A percentile compares a stretch with the other conserved stretches of the same genome.
These are phyloP conservation scores for Fusarium heterosporum DNA, from an alignment of 2,329 filamentous ascomycete species.

Conservation along the genomic window DNA sequence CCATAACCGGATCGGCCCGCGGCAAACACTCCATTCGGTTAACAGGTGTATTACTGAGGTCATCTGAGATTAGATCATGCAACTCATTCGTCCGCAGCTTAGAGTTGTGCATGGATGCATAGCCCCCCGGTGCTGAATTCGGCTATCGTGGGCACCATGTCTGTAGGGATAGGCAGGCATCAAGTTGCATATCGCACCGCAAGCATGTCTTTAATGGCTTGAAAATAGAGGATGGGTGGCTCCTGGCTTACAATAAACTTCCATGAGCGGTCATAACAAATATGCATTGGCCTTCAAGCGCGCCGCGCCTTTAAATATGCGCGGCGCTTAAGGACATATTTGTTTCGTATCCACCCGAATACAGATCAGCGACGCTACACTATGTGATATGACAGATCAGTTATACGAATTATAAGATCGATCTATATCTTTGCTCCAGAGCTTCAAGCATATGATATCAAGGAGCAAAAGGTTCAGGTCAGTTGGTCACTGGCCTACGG, in stretches of 20 bases:
- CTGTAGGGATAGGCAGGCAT: neutral
- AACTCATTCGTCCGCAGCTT: conserved; percentile 4
- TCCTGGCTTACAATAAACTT: neutral
- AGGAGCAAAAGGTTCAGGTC: neutral
- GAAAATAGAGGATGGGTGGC: neutral
- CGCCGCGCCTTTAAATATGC: neutral
- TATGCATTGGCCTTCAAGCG: neutral
- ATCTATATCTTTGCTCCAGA: neutral
- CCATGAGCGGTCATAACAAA: neutral
- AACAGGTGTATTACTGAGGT: neutral
- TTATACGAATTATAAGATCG: neutral
- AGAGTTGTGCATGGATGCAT: conserved; percentile 10
- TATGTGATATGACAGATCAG: conserved; percentile 13
- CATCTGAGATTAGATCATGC: conserved; percentile 11
- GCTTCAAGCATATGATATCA: neutral
- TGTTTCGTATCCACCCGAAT: conserved; percentile 3
- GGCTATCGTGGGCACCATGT: neutral
- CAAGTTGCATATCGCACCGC: neutral
- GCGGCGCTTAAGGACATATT: neutral
- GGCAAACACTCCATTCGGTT: neutral
- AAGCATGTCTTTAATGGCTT: neutral
- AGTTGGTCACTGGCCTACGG: neutral
- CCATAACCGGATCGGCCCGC: conserved; percentile 11
- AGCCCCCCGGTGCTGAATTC: conserved; percentile 5
- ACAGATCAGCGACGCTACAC: neutral